Evolutionary conservation across 2,329 filamentous ascomycete genomes (phyloP), one percentile per base, ranked within the genome.

Genomic region (Leptographium galeiforme): DNA sequence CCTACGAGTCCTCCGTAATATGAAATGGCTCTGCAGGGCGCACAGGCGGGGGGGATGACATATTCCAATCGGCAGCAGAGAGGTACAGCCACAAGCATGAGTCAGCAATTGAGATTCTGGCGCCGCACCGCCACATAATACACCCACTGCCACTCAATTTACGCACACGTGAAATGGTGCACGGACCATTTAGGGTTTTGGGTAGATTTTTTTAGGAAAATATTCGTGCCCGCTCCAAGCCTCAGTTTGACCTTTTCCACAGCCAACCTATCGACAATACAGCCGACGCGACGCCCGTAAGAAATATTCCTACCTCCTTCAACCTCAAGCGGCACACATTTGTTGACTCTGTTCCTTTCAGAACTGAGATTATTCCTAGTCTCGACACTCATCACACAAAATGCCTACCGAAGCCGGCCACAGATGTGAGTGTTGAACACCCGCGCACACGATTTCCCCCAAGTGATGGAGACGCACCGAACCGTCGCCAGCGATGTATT

Each of bases 361-460:
- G 49, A 30, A 46, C 50, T 53, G 47, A 50, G 47, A 55, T 50
- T 51, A 40, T 48, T 45, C 48, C 54, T 25, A 49, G 53, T 56
- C 53, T 48, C 55, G 18, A 56, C 41, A 53, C 75, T 33, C 47
- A 56, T 50, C 54, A 52, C 48, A 50, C 84, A 89, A 81, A 73
- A 93, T 93, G 87, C 81, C 85, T 85, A 84, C 86, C 70, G 85
- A 88, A 82, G 78, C 84, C 71, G 86, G 86, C 76, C 85, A 90
- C 83, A 82, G 87, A 85, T 78, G 87, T 91, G 76, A 87, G 87
- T 87, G 62, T 53, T 36, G n/a, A 12, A 38, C 12, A 16, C 12
- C 40, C 33, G 32, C 49, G 32, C 49, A 34, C 38, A 50, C 38
- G 30, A 33, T 33, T 33, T 33, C 7, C 25, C 25, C 16, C 32